These are phyloP conservation scores for Beauveria caledonica DNA, from an alignment of 2,329 filamentous ascomycete species.

Conservation along the genomic window DNA sequence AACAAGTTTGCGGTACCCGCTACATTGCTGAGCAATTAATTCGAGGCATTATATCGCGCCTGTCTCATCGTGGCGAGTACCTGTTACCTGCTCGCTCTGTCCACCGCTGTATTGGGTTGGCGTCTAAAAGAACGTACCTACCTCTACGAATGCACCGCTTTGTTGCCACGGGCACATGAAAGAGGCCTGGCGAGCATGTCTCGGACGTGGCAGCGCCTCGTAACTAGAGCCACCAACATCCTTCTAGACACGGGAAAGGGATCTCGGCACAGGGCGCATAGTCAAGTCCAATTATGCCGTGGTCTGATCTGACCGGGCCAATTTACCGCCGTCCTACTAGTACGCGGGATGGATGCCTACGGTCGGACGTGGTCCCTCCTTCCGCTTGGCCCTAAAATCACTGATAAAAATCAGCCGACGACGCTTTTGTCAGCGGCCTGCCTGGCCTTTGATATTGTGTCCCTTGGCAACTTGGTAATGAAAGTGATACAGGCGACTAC, in stretches of 20 bases:
- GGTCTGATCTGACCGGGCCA: neutral
- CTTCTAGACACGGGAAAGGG: neutral
- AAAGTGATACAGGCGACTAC: neutral
- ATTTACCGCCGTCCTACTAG: neutral
- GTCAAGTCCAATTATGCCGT: neutral
- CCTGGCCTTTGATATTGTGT: neutral
- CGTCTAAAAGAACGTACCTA: neutral
- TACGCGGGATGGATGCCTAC: neutral
- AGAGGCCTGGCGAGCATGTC: neutral
- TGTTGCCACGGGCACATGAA: slow-evolving; percentile 11
- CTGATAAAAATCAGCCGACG: neutral
- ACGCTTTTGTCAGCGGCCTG: neutral
- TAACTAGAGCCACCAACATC: too few species aligned
- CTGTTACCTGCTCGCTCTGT: neutral
- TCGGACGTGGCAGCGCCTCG: neutral
- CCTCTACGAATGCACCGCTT: slow-evolving; percentile 1
- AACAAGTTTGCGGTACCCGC: neutral
- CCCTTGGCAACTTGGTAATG: neutral
- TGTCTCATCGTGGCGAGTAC: neutral
- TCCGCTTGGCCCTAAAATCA: neutral
- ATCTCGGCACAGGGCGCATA: neutral
- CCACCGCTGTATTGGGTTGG: neutral
- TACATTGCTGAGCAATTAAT: neutral
- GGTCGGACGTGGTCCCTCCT: neutral
- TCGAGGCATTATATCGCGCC: neutral